Evolutionary conservation across 305 asterid species (phyloP), one percentile per base, ranked within the genome.

Genomic region (Euphrasia arctica): DNA sequence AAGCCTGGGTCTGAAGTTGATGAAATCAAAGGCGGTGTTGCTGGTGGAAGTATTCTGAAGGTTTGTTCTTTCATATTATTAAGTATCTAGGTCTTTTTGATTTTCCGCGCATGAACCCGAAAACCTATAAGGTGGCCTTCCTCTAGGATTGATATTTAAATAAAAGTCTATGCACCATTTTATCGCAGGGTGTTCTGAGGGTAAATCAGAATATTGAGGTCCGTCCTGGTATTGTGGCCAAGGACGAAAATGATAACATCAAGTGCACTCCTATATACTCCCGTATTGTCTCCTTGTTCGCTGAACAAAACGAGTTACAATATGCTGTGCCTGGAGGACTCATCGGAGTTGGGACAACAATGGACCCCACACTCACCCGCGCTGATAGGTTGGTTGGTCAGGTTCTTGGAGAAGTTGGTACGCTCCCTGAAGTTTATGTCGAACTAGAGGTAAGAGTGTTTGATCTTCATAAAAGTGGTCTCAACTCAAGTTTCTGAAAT

Each of bases 321-420:
- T 92, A 81, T 83, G 98, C 96, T 32, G 98, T 92, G 56, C 97
- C 97, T 15, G 98, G 98, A 74, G 98, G 98, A 58, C 95, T 89
- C 41, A 92, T 92, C 69, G 98, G 98, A 70, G 97, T 92, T 68
- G 98, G 98, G 66, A 89, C 97, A 8, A 92, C 98, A 12, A 92
- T 89, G 96, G 97, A 92, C 77, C 97, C 97, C 5, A 92, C 97
- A 2, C 88, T 92, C 66, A 92, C 98, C 62, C 98, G 97, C 71
- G 98, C 98, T 64, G 97, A 92, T 77, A 81, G 98, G 75, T 73
- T 92, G 87, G 98, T 89, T 4, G 98, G 98, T 61, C 98, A 92
- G 78, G 98, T 92, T 74, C 97, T 92, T 70, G 98, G 98, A 22
- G 98, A 92, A 74, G 95, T 92, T 57, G 97, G 97, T 58, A 89